Conservation (phyloP, 108 stramenopile species). For the Mediolabrus comicus region DNA sequence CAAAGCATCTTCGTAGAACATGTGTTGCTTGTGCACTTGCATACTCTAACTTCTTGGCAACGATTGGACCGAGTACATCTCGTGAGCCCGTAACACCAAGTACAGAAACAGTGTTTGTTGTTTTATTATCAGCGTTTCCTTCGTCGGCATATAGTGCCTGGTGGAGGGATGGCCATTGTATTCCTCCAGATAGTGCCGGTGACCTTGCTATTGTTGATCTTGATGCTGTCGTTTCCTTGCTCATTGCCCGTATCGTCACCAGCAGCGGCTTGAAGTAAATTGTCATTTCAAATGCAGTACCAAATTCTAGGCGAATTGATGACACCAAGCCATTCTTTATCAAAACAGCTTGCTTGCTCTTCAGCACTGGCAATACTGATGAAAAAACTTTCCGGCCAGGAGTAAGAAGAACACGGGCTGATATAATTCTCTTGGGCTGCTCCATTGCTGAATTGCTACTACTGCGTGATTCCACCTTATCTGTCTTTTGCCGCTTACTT, state of each 20-base stretch:
- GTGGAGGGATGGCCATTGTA: conserved; percentile 29
- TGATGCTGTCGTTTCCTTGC: background rate
- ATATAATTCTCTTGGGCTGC: conserved; percentile 27
- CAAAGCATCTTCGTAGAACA: conserved; percentile 70
- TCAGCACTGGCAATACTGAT: conserved; percentile 64
- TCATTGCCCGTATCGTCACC: conserved; percentile 61
- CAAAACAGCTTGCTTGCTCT: conserved; percentile 59
- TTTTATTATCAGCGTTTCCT: background rate
- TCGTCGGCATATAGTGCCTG: conserved; percentile 24
- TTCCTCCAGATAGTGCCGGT: conserved; percentile 1
- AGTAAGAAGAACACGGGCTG: conserved; percentile 56
- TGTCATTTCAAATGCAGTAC: conserved; percentile 72
- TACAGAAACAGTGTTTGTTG: conserved; percentile 5
- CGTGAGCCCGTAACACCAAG: conserved; percentile 54
- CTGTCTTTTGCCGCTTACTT: conserved; percentile 24
- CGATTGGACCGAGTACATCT: conserved; percentile 52
- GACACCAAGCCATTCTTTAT: conserved; percentile 40
- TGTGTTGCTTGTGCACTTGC: conserved; percentile 74
- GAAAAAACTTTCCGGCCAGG: conserved; percentile 53
- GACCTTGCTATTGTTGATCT: background rate
- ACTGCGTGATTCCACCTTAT: background rate
- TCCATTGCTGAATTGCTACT: background rate
- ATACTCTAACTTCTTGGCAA: conserved; percentile 71
- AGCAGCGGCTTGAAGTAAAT: conserved; percentile 74
- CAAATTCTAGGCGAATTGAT: conserved; percentile 68